Conservation (phyloP, 2,329 filamentous ascomycete genomes). For the Cercospora zeina region DNA sequence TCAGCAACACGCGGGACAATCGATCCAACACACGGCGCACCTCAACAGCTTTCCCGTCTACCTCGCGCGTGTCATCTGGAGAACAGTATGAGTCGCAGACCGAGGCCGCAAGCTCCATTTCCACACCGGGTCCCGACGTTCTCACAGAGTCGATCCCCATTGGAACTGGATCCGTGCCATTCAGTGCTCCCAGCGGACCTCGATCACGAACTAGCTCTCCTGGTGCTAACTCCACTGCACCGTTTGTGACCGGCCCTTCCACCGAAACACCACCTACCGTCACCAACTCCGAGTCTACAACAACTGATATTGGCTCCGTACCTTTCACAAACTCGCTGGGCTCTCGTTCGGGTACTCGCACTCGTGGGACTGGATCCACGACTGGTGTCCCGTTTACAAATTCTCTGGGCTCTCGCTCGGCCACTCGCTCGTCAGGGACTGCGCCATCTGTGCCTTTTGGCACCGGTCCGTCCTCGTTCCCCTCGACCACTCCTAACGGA, state of each 20-base stretch:
- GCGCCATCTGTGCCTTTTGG: slow-evolving; percentile 13
- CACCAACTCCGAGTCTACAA: background rate
- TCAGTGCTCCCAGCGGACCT: slow-evolving; percentile 19
- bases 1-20: slow-evolving; percentile 18
- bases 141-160: slow-evolving; percentile 13
- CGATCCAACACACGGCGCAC: slow-evolving; percentile 15
- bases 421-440: slow-evolving; percentile 7
- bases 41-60: slow-evolving; percentile 8
- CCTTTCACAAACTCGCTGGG: slow-evolving; percentile 16
- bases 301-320: background rate
- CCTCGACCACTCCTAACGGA: slow-evolving; percentile 6
- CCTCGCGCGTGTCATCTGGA: background rate
- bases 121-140: background rate
- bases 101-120: background rate
- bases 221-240: slow-evolving; percentile 6
- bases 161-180: slow-evolving; percentile 17
- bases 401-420: slow-evolving; percentile 11
- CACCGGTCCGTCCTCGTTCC: slow-evolving; percentile 10
- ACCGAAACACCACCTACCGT: background rate
- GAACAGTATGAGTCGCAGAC: background rate
- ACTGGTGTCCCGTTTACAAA: slow-evolving; percentile 13
- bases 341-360: slow-evolving; percentile 17
- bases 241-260: slow-evolving; percentile 2
- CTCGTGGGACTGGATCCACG: background rate
- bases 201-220: slow-evolving; percentile 14